These are phyloP conservation scores for Fennellomyces sp. DNA, from an alignment of 371 early-diverging fungal species.

Conservation along the genomic window DNA sequence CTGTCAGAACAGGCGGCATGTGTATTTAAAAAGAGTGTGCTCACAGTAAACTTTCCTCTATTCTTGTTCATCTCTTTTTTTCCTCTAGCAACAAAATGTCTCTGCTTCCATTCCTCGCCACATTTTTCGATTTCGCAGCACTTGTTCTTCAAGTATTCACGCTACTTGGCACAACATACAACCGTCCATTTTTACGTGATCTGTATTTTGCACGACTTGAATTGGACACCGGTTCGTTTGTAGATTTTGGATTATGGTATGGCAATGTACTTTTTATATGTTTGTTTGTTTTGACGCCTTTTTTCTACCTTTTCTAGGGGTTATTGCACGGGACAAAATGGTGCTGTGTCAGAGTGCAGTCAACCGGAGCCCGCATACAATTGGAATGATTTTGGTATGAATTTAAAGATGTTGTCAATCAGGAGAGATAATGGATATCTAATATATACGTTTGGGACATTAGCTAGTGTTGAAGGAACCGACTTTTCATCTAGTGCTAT, in stretches of 20 bases:
- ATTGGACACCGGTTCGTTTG: conserved; percentile 12
- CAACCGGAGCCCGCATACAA: conserved; percentile 40
- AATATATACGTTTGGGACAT: neutral
- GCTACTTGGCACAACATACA: conserved; percentile 43
- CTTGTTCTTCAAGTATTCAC: conserved; percentile 47
- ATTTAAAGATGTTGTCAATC: too few relatives aligned
- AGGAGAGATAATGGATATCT: too few relatives aligned
- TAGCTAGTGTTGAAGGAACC: conserved; percentile 1
- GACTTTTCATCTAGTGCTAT: neutral
- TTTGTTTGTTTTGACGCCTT: neutral
- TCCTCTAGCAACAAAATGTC: neutral
- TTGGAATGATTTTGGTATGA: conserved; percentile 45
- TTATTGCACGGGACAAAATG: conserved; percentile 35
- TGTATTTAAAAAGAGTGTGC: neutral
- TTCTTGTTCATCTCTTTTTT: neutral
- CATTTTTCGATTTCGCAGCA: conserved; percentile 48
- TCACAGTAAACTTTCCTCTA: neutral
- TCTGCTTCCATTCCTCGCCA: conserved; percentile 31
- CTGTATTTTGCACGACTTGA: conserved; percentile 41
- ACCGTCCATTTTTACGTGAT: conserved; percentile 37
- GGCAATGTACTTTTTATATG: neutral
- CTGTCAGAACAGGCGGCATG: neutral
- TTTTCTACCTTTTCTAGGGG: conserved; percentile 21
- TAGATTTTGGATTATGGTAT: conserved; percentile 48
- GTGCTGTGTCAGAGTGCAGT: conserved; percentile 25